A percentile compares a stretch with the other conserved stretches of the same genome.
These are phyloP conservation scores for Noccaea bulbosa DNA, from an alignment of 345 rosid genomes.

Conservation along the genomic window DNA sequence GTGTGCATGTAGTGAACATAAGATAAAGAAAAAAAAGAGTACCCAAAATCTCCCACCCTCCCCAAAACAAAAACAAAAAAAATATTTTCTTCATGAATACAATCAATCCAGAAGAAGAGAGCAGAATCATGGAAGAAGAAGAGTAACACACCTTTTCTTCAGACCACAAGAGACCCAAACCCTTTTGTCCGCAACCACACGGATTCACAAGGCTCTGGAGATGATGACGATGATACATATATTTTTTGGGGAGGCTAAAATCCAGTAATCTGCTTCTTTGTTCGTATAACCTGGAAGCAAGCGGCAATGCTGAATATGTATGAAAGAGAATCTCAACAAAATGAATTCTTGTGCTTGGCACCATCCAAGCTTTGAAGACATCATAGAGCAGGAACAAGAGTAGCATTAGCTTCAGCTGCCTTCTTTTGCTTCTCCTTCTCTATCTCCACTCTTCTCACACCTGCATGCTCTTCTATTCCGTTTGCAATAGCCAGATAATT, in stretches of 20 bases:
- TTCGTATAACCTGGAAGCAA: constrained; percentile 32
- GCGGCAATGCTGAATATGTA: constrained; percentile 8
- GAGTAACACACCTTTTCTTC: constrained; percentile 26
- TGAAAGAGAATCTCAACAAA: constrained; percentile 39
- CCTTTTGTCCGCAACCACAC: constrained; percentile 38
- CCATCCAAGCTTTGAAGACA: constrained; percentile 2
- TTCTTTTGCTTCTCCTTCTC: constrained; percentile 89
- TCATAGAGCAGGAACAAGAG: constrained; percentile 22
- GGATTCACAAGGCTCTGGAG: constrained; percentile 17
- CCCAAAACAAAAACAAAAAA: background rate
- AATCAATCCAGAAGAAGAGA: constrained; percentile 29
- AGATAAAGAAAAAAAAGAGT: constrained; percentile 16
- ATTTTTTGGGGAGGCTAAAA: background rate
- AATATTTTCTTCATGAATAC: constrained; percentile 20
- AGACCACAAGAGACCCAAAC: constrained; percentile 28
- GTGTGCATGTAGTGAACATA: background rate
- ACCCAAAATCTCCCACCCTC: constrained; percentile 27
- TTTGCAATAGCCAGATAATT: constrained; percentile 88
- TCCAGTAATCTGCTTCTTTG: constrained; percentile 33
- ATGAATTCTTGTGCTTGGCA: constrained; percentile 17
- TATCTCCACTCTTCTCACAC: constrained; percentile 84
- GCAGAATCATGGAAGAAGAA: constrained; percentile 20
- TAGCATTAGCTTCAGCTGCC: constrained; percentile 49
- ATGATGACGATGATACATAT: background rate
- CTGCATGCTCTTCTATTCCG: constrained; percentile 93